These are phyloP conservation scores for Cruciata laevipes DNA, from an alignment of 257 asterid genomes.

Conservation along the genomic window DNA sequence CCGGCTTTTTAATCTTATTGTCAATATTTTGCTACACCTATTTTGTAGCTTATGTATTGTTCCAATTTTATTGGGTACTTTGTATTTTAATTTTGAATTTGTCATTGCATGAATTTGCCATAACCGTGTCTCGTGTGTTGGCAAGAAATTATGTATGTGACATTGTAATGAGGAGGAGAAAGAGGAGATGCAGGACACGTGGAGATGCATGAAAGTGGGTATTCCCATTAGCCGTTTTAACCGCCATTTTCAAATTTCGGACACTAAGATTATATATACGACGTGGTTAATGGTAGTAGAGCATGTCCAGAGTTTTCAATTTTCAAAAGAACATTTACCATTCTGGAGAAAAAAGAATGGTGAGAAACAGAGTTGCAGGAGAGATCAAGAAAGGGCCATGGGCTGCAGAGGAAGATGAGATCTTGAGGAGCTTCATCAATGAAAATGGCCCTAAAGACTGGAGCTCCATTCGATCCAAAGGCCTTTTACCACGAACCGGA, in stretches of 20 bases:
- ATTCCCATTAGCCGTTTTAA: slow-evolving; percentile 26
- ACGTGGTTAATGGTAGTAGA: slow-evolving; percentile 7
- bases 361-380: slow-evolving; percentile 7
- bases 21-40: not conserved
- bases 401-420: slow-evolving; percentile 25
- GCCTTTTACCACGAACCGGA: slow-evolving; percentile 27
- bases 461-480: slow-evolving; percentile 27
- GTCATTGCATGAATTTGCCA: not conserved
- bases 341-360: not conserved
- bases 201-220: slow-evolving; percentile 23
- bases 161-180: not conserved
- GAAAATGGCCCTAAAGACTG: slow-evolving; percentile 26
- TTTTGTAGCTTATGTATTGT: not conserved
- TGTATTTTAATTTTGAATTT: too few species aligned
- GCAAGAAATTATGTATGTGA: too few species aligned
- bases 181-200: slow-evolving; percentile 4
- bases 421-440: slow-evolving; percentile 17
- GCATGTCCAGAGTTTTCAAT: not conserved
- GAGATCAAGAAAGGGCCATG: slow-evolving; percentile 26
- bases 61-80: not conserved
- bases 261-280: slow-evolving; percentile 1
- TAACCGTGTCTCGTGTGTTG: not conserved
- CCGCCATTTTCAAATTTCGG: slow-evolving; percentile 23
- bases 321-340: too few species aligned
- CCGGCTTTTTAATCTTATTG: not conserved